A percentile compares a stretch with the other conserved stretches of the same genome.
Evolutionary conservation across 768 basidiomycete genomes (phyloP).

Genomic region (Trametes punicea): DNA sequence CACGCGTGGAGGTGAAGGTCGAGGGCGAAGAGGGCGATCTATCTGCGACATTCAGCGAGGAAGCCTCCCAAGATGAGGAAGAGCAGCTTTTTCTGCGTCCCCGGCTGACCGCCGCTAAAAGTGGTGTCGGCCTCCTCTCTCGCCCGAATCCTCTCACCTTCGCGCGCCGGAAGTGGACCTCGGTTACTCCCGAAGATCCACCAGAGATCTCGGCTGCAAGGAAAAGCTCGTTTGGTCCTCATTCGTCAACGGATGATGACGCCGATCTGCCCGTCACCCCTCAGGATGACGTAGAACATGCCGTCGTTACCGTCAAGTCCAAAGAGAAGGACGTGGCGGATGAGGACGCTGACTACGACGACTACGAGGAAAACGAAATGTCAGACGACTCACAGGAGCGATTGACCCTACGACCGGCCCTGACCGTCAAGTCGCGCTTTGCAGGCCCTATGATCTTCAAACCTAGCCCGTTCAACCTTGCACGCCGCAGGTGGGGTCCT

Average conservation of each 20-base stretch:
- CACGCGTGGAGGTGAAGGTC: conserved; percentile 8
- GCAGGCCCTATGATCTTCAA: conserved; percentile 17
- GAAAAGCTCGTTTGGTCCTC: background rate
- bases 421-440: conserved; percentile 5
- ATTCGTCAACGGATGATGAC: conserved; percentile 21
- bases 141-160: conserved; percentile 33
- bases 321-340: background rate
- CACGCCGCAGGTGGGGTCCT: conserved; percentile 27
- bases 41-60: conserved; percentile 11
- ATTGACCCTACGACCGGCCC: background rate
- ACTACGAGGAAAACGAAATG: conserved; percentile 15
- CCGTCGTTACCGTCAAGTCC: background rate
- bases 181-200: conserved; percentile 17
- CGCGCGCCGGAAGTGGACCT: conserved; percentile 34
- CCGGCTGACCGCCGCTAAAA: conserved; percentile 12
- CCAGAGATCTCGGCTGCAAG: background rate
- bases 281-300: conserved; percentile 13
- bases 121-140: conserved; percentile 19
- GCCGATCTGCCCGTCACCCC: conserved; percentile 24
- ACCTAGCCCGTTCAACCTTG: conserved; percentile 29
- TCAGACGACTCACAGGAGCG: conserved; percentile 11
- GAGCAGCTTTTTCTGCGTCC: conserved; percentile 17
- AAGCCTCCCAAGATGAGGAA: conserved; percentile 13
- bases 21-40: conserved; percentile 20
- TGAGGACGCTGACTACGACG: conserved; percentile 16